Percentiles rank a stretch among this genome's conserved stretches.
phyloP scores from a whole-genome alignment of 805 yeast genomes.

The Scheffersomyces stipitis region DNA sequence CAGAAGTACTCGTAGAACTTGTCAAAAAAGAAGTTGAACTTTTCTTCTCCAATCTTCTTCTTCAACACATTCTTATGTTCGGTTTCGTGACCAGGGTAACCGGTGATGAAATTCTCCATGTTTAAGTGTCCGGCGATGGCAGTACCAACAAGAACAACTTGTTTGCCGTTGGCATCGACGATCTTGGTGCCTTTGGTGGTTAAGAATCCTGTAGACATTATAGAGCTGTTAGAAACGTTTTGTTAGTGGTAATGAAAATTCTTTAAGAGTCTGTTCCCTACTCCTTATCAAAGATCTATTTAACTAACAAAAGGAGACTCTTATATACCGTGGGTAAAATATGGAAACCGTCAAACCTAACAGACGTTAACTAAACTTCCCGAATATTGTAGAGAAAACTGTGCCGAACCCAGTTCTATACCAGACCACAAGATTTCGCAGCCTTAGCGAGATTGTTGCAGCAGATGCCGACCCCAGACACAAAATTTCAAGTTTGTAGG shows the following conservation, averaged over 20 bases:
- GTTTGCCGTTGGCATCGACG: slow-evolving; percentile 38
- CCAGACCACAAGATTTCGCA: no score
- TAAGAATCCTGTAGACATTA: background rate
- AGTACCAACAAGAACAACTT: slow-evolving; percentile 48
- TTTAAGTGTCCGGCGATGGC: slow-evolving; percentile 53
- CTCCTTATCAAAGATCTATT: background rate
- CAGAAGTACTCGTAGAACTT: slow-evolving; percentile 54
- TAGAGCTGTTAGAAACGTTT: background rate
- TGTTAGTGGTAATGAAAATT: background rate
- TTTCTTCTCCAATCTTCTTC: slow-evolving; percentile 45
- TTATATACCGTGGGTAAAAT: background rate
- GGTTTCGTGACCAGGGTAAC: slow-evolving; percentile 54
- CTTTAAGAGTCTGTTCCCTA: background rate
- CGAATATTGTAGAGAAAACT: no score
- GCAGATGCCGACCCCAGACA: no score
- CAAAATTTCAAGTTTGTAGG: no score
- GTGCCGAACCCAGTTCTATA: no score
- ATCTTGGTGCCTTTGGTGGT: slow-evolving; percentile 46
- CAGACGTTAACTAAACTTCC: background rate
- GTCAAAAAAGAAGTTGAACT: slow-evolving; percentile 49
- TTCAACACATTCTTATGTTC: slow-evolving; percentile 46
- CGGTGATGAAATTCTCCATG: slow-evolving; percentile 58
- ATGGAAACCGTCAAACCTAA: background rate
- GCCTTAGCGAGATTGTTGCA: no score
- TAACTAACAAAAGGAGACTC: background rate